A percentile compares a stretch with the other conserved stretches of the same genome.
These are phyloP conservation scores for Globisporangium acanthophoron DNA, from an alignment of 352 stramenopile genomes.

Conservation along the genomic window DNA sequence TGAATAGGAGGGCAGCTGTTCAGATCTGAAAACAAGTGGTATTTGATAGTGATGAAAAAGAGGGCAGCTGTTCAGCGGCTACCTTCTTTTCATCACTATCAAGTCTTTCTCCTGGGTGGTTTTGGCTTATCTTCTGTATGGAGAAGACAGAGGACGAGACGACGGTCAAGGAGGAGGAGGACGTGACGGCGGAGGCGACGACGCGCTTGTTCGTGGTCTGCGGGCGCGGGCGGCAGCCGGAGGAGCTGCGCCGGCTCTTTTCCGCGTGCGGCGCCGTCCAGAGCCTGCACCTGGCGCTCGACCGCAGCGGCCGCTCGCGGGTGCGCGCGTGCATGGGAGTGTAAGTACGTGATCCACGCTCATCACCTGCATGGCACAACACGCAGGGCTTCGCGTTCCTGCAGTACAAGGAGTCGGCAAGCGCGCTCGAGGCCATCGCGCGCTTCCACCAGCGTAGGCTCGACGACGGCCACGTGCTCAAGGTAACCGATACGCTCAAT, in stretches of 20 bases:
- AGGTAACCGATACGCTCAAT: slow-evolving; percentile 20
- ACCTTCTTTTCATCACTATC: too few relatives aligned
- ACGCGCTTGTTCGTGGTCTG: slow-evolving; percentile 69
- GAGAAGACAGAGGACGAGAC: too few relatives aligned
- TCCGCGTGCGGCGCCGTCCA: slow-evolving; percentile 50
- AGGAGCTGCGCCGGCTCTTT: slow-evolving; percentile 64
- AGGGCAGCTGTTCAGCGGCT: too few relatives aligned
- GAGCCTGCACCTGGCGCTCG: slow-evolving; percentile 62
- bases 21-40: too few relatives aligned
- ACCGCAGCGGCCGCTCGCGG: slow-evolving; percentile 72
- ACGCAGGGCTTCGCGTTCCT: slow-evolving; percentile 71
- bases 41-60: too few relatives aligned
- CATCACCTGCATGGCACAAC: too few relatives aligned
- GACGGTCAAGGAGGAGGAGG: too few relatives aligned
- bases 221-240: slow-evolving; percentile 49
- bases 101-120: too few relatives aligned
- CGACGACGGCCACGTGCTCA: slow-evolving; percentile 66
- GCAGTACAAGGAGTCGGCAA: slow-evolving; percentile 51
- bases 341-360: too few relatives aligned
- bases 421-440: slow-evolving; percentile 47
- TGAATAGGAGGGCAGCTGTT: too few relatives aligned
- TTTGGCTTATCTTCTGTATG: too few relatives aligned
- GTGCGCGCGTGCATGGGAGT: slow-evolving; percentile 17
- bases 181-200: too few relatives aligned
- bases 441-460: slow-evolving; percentile 59